Percentiles rank a stretch among this genome's conserved stretches.
phyloP scores from a whole-genome alignment of 148 eudicot genomes.

The Camellia japonica region DNA sequence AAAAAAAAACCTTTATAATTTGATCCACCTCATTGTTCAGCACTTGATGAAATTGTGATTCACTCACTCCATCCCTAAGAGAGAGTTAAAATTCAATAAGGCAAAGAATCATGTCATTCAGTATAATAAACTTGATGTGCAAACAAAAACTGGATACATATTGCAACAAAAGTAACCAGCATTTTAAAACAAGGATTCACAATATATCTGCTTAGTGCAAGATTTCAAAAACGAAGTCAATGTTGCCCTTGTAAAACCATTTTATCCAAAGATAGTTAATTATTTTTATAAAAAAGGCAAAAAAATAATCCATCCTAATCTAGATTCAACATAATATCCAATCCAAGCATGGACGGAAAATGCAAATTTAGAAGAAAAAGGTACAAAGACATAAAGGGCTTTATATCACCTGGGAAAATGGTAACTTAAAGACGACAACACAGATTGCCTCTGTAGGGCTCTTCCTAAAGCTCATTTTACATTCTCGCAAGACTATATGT shows the following conservation, averaged over 20 bases:
- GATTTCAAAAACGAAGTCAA: not conserved
- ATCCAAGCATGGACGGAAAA: not conserved
- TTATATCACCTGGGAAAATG: not conserved
- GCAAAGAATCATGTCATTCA: not conserved
- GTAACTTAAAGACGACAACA: not conserved
- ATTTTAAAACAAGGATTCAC: not conserved
- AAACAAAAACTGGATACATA: not conserved
- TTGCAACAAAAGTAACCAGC: not conserved
- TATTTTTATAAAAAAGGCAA: not conserved
- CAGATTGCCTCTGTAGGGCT: not conserved
- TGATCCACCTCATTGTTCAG: constrained; percentile 81
- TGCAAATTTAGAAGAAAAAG: not conserved
- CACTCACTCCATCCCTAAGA: constrained; percentile 87
- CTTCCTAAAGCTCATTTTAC: not conserved
- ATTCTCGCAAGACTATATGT: not conserved
- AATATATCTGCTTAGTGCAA: not conserved
- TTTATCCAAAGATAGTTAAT: not conserved
- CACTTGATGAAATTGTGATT: constrained; percentile 78
- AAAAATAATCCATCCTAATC: not conserved
- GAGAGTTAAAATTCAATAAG: constrained; percentile 16
- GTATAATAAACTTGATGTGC: not conserved
- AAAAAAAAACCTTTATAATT: constrained; percentile 72
- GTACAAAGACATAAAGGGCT: not conserved
- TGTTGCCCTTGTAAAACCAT: no score
- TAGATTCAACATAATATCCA: not conserved